Base-by-base conservation (phyloP, 2,329 filamentous ascomycete genomes). In the Hirsutella minnesotensis region DNA sequence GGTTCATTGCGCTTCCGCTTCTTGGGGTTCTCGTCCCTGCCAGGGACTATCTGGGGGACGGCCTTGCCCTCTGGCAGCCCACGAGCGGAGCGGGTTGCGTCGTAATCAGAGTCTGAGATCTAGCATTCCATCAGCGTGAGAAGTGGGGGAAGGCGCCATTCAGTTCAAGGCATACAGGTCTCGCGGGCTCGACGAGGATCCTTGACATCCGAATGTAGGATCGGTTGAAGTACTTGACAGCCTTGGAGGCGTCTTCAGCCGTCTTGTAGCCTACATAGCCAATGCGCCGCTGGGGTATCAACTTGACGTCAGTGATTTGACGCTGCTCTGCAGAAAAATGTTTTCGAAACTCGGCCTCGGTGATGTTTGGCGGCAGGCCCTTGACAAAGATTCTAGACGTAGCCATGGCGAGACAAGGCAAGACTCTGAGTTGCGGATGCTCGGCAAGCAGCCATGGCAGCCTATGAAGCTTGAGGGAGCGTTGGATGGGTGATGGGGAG, bases 151-250 rank as follows among this genome's bases (percentile, higher is more conserved):
- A 37, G 51, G 42, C 51, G 41, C 35, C 34, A 40, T 29, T 31
- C 41, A 40, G 38, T 43, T 36, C 21, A 3, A 39, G 34, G 59
- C 71, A 57, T 60, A 94, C 84, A 46, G 92, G 83, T 60, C 77
- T 81, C 44, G 92, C 92, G 56, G 92, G 68, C 67, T 95, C 89
- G 48, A 95, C 92, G 24, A 74, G 75, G 55, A 98, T 88, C 68
- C 83, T 94, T 45, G 89, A 95, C 85, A 95, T 92, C 54, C 88
- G 86, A 55, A 98, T 87, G 65, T 88, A 98, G 49, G 89, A 83
- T 60, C 79, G 86, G 70, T 98, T 89, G 72, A 95, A 95, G 69
- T 95, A 94, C 63, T 86, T 89, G 60, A 94, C 84, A 37, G 92
- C 90, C 57, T 81, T 77, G 44, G 77, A 70, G 44, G 92, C 92